A percentile compares a stretch with the other conserved stretches of the same genome.
These are phyloP conservation scores for Phytophthora syringae DNA, from an alignment of 352 stramenopile genomes.

Conservation along the genomic window DNA sequence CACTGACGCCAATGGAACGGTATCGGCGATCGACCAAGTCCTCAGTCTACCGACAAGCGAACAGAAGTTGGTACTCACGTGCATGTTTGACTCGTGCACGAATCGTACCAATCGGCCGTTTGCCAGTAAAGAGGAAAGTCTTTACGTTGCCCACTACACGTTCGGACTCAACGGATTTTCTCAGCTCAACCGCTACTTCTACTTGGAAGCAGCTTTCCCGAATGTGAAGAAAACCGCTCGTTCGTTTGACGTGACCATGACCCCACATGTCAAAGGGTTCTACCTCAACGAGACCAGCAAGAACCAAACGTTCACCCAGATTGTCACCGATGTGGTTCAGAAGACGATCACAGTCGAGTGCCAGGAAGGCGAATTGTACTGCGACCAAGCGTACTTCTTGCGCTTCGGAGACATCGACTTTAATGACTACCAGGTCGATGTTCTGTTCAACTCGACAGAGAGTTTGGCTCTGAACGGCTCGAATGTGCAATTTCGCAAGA, in stretches of 20 bases:
- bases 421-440: conserved; percentile 56
- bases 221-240: conserved; percentile 42
- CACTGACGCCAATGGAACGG: conserved; percentile 30
- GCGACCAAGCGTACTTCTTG: conserved; percentile 55
- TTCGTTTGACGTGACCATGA: conserved; percentile 61
- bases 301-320: conserved; percentile 42
- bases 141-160: conserved; percentile 58
- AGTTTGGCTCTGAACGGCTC: conserved; percentile 42
- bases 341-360: conserved; percentile 49
- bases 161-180: conserved; percentile 62
- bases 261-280: conserved; percentile 56
- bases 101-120: conserved; percentile 51
- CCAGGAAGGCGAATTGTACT: conserved; percentile 36
- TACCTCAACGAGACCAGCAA: conserved; percentile 43
- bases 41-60: conserved; percentile 40
- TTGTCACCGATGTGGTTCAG: conserved; percentile 46
- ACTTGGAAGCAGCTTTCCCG: conserved; percentile 56
- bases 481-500: conserved; percentile 62
- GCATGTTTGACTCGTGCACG: conserved; percentile 63
- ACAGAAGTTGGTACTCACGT: conserved; percentile 43
- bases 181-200: conserved; percentile 70
- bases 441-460: conserved; percentile 63
- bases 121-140: conserved; percentile 31
- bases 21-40: conserved; percentile 48
- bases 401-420: conserved; percentile 66